Conservation (phyloP, 2,329 filamentous ascomycete genomes). For the Diaporthe eres region DNA sequence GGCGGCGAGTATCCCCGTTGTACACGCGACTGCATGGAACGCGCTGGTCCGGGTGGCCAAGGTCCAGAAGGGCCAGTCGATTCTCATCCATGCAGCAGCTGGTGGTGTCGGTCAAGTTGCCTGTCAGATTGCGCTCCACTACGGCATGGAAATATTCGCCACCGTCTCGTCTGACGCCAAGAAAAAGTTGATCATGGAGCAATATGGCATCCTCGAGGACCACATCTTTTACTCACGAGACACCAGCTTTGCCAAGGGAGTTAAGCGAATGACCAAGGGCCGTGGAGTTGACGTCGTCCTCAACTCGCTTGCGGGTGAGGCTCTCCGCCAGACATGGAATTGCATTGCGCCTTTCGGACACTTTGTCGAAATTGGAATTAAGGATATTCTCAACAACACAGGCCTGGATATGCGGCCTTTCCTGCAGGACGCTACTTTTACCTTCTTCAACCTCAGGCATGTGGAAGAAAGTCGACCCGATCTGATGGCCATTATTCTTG, state of each 20-base stretch:
- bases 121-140: slow-evolving; percentile 32
- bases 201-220: slow-evolving; percentile 43
- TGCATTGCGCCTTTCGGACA: slow-evolving; percentile 40
- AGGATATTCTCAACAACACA: slow-evolving; percentile 47
- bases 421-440: slow-evolving; percentile 45
- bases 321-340: slow-evolving; percentile 45
- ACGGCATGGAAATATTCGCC: slow-evolving; percentile 41
- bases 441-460: slow-evolving; percentile 51
- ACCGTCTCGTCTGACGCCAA: slow-evolving; percentile 35
- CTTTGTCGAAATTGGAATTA: slow-evolving; percentile 41
- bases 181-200: slow-evolving; percentile 28
- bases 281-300: not conserved
- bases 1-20: slow-evolving; percentile 44
- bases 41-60: slow-evolving; percentile 45
- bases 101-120: slow-evolving; percentile 42
- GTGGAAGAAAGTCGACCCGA: not conserved
- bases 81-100: slow-evolving; percentile 48
- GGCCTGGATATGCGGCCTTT: slow-evolving; percentile 52
- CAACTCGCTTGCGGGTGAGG: slow-evolving; percentile 42
- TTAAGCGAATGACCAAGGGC: slow-evolving; percentile 46
- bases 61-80: slow-evolving; percentile 43
- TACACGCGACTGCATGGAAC: slow-evolving; percentile 48
- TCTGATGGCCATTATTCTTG: not conserved
- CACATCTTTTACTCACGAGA: slow-evolving; percentile 49
- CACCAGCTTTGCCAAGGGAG: slow-evolving; percentile 46